Evolutionary conservation across 176 grass and related monocot species (phyloP).

Genomic region (Eragrostis curvula): DNA sequence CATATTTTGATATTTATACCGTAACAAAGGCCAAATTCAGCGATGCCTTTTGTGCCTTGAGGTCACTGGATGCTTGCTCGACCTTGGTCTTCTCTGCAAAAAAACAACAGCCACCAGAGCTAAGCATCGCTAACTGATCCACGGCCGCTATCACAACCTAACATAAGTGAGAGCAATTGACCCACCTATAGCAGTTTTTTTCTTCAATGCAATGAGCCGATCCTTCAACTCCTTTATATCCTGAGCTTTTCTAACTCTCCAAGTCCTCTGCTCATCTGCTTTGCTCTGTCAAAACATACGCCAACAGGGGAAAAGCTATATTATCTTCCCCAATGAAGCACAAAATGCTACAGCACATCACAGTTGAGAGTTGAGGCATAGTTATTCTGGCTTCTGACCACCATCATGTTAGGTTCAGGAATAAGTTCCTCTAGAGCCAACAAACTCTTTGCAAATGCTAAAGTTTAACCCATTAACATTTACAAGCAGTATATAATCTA

Average conservation of each 20-base stretch:
- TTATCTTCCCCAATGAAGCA: conserved; percentile 28
- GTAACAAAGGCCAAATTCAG: conserved; percentile 64
- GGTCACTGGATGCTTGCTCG: conserved; percentile 53
- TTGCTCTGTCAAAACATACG: conserved; percentile 55
- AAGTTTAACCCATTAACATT: not conserved
- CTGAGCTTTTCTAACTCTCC: conserved; percentile 69
- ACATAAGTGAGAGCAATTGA: conserved; percentile 29
- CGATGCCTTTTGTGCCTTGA: conserved; percentile 46
- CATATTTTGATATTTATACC: conserved; percentile 42
- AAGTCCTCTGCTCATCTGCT: conserved; percentile 74
- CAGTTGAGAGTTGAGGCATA: not conserved
- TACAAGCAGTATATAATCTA: not conserved
- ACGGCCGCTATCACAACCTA: not conserved
- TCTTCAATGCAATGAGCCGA: conserved; percentile 56
- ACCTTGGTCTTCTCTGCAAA: conserved; percentile 72
- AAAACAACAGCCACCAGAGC: conserved; percentile 35
- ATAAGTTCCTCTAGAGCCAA: not conserved
- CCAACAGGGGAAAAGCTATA: not conserved
- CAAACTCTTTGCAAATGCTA: not conserved
- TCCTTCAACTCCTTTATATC: conserved; percentile 76
- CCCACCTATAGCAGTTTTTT: conserved; percentile 61
- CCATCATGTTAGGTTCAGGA: not conserved
- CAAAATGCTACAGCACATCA: conserved; percentile 1
- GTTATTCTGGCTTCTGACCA: not conserved
- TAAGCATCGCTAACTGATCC: conserved; percentile 8